These are phyloP conservation scores for Xylaria sp. DNA, from an alignment of 2,329 filamentous ascomycete genomes.

Conservation along the genomic window DNA sequence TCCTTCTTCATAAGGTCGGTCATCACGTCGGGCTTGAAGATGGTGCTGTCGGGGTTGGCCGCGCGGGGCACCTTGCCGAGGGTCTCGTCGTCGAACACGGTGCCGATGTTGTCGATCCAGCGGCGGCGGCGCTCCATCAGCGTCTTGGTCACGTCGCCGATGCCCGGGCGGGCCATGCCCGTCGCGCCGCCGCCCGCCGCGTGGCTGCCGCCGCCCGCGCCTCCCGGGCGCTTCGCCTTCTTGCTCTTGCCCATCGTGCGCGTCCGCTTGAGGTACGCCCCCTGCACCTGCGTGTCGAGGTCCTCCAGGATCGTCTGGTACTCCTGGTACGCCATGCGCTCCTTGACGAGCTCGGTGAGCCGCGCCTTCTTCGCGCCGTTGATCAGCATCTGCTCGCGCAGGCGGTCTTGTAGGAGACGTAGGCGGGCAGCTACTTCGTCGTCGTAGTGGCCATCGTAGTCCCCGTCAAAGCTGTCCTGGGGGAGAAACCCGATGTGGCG, in stretches of 20 bases:
- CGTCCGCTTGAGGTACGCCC: conserved; percentile 93
- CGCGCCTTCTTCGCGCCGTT: conserved; percentile 91
- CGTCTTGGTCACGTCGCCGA: conserved; percentile 87
- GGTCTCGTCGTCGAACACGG: conserved; percentile 84
- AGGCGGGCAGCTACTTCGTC: conserved; percentile 92
- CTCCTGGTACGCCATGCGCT: conserved; percentile 94
- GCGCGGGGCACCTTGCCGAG: conserved; percentile 70
- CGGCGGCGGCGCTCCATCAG: conserved; percentile 88
- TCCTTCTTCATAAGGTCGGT: conserved; percentile 72
- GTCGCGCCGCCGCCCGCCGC: conserved; percentile 58
- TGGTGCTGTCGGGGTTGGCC: conserved; percentile 64
- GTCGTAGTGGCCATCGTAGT: conserved; percentile 89
- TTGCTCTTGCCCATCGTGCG: conserved; percentile 92
- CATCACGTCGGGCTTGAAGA: conserved; percentile 78
- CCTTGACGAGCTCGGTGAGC: conserved; percentile 83
- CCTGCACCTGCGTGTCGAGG: conserved; percentile 90
- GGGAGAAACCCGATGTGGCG: conserved; percentile 87
- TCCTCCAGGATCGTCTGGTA: conserved; percentile 97
- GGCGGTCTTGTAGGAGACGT: conserved; percentile 78
- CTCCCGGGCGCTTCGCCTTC: conserved; percentile 81
- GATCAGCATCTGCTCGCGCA: conserved; percentile 80
- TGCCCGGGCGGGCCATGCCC: conserved; percentile 72
- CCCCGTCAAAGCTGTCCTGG: conserved; percentile 63
- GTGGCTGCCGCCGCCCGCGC: conserved; percentile 73
- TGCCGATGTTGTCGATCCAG: conserved; percentile 90